Percentiles rank a stretch among this genome's conserved stretches.
Conservation (phyloP, 148 eudicot genomes). For the Nepenthes mirabilis region DNA sequence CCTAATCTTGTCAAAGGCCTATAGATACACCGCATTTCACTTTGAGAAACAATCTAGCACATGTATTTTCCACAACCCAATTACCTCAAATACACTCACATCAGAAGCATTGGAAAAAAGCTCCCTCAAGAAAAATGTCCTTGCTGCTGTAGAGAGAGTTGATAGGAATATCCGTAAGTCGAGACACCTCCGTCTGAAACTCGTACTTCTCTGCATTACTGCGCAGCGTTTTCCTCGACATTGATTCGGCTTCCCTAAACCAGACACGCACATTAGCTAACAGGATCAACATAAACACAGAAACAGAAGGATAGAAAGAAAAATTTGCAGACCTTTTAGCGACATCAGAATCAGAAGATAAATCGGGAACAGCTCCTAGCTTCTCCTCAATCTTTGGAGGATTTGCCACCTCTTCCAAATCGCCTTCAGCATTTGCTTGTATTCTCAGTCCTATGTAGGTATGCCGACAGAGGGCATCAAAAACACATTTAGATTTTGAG, state of each 20-base stretch:
- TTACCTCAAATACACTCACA: conserved; percentile 30
- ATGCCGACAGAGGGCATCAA: background rate
- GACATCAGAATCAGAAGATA: conserved; percentile 91
- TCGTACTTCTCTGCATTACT: conserved; percentile 83
- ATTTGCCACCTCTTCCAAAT: conserved; percentile 59
- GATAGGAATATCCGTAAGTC: conserved; percentile 95
- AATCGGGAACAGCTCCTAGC: conserved; percentile 76
- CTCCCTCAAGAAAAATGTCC: conserved; percentile 89
- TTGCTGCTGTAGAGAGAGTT: conserved; percentile 97
- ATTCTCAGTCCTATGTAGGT: conserved; percentile 47
- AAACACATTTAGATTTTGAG: background rate
- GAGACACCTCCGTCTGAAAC: conserved; percentile 98
- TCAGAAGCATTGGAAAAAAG: conserved; percentile 98
- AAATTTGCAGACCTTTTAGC: conserved; percentile 24
- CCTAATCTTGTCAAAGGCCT: conserved; percentile 97
- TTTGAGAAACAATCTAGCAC: background rate
- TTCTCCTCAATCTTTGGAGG: conserved; percentile 89
- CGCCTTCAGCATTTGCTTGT: conserved; percentile 69
- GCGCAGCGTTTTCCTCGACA: conserved; percentile 77
- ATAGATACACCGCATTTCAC: conserved; percentile 3
- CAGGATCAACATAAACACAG: background rate
- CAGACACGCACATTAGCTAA: background rate
- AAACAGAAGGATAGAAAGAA: background rate
- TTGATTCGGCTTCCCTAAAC: conserved; percentile 76
- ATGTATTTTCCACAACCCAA: background rate